Evolutionary conservation across 2,329 filamentous ascomycete genomes (phyloP).

Genomic region (Penicillium sp.): DNA sequence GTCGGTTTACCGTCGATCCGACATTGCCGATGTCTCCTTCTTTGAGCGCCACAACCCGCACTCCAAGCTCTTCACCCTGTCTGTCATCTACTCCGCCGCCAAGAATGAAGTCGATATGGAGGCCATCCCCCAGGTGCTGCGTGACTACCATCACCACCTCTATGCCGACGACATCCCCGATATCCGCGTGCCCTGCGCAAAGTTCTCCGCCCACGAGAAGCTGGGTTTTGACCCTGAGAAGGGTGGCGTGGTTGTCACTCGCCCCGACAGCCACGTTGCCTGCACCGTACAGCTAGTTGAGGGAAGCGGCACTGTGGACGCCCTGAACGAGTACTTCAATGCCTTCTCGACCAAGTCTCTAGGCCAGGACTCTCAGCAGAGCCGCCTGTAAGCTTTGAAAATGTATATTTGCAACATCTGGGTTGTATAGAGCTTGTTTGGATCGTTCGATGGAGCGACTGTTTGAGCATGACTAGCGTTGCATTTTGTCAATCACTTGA

Average conservation of each 20-base stretch:
- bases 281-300: slow-evolving; percentile 70
- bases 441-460: slow-evolving; percentile 17
- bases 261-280: slow-evolving; percentile 84
- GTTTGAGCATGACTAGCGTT: slow-evolving; percentile 31
- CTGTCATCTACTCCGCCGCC: slow-evolving; percentile 67
- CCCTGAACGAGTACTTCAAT: slow-evolving; percentile 77
- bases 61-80: slow-evolving; percentile 75
- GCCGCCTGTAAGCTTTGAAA: slow-evolving; percentile 31
- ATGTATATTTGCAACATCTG: slow-evolving; percentile 15
- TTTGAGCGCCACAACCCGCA: slow-evolving; percentile 85
- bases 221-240: slow-evolving; percentile 72
- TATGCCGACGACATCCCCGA: slow-evolving; percentile 85
- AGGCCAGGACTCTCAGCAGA: slow-evolving; percentile 34
- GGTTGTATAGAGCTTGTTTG: slow-evolving; percentile 23
- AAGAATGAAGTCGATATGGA: slow-evolving; percentile 70
- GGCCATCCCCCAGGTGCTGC: slow-evolving; percentile 67
- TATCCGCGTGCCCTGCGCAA: slow-evolving; percentile 64
- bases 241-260: slow-evolving; percentile 77
- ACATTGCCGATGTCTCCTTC: slow-evolving; percentile 63
- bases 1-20: slow-evolving; percentile 59
- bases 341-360: slow-evolving; percentile 63
- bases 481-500: slow-evolving; percentile 12
- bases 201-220: slow-evolving; percentile 77
- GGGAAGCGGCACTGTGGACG: slow-evolving; percentile 75
- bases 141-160: slow-evolving; percentile 74